Base-by-base conservation (phyloP, 2,329 filamentous ascomycete genomes). In the Ascochyta koolunga region DNA sequence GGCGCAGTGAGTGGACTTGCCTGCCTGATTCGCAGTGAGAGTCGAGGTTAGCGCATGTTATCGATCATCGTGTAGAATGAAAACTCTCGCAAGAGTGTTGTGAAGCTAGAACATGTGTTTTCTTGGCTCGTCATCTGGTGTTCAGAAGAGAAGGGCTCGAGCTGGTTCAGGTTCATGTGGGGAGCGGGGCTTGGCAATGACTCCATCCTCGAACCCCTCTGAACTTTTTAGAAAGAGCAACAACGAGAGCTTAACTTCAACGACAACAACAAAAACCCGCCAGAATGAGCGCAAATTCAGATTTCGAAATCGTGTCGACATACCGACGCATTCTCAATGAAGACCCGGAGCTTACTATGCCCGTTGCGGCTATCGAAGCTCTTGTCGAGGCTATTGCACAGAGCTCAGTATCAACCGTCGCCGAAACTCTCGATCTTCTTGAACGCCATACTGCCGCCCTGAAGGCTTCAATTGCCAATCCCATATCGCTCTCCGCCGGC, bases 321-420 rank as follows among this genome's bases (percentile, higher is more conserved):
- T 90, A 90, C 78, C 81, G 84, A 66, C 77, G 80, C 43, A 82
- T 89, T 42, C 82, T 90, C 56, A 71, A 71, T 54, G 82, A 84
- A 45, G 92, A 98, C 73, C 83, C 89, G 10, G 90, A 96, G 58
- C 83, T 98, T 47, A 97, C 93, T 31, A 97, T 96, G 86, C 93
- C 95, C 59, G 90, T 99, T 50, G 95, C 95, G 18, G 92, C 93
- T 54, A 96, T 96, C 71, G 91, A 96, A 78, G 88, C 92, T 24
- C 83, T 99, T 55, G 95, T 98, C 64, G 86, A 89, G 70, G 88
- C 95, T 56, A 89, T 98, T 55, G 88, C 89, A 69, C 84, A 89
- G 60, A 89, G 88, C 39, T 87, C 88, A 58, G 88, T 91, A 6
- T 89, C 88, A 19, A 99, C 95, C 53, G 91, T 96, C 67, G 93